Percentiles rank a stretch among this genome's conserved stretches.
These are phyloP conservation scores for Haberlea rhodopensis DNA, from an alignment of 257 asterid genomes.

Conservation along the genomic window DNA sequence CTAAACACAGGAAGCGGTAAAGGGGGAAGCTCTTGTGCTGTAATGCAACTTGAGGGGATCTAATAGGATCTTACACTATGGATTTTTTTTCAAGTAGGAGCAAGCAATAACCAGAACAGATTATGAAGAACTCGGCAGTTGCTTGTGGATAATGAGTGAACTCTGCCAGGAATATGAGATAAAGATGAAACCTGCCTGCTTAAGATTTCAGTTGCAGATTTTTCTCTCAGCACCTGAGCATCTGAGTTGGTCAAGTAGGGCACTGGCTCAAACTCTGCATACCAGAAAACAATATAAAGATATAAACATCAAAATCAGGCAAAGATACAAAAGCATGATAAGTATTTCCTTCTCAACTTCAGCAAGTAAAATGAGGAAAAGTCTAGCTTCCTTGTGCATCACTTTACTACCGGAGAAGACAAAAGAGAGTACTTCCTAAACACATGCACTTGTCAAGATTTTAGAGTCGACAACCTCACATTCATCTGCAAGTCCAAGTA, in stretches of 20 bases:
- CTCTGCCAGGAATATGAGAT: slow-evolving; percentile 6
- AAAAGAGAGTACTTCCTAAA: too few relatives aligned
- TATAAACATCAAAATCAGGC: slow-evolving; percentile 16
- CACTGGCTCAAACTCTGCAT: slow-evolving; percentile 98
- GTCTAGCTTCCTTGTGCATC: slow-evolving; percentile 3
- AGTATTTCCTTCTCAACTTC: neutral
- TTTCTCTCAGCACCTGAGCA: slow-evolving; percentile 75
- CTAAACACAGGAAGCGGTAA: neutral
- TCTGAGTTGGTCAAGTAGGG: slow-evolving; percentile 87
- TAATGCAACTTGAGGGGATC: neutral
- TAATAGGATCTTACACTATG: neutral
- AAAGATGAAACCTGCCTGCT: slow-evolving; percentile 57
- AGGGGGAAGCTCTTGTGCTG: neutral
- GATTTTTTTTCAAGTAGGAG: neutral
- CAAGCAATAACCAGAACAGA: neutral
- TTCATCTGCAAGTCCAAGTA: neutral
- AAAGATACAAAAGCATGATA: neutral
- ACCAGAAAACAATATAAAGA: slow-evolving; percentile 46
- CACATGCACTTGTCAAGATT: neutral
- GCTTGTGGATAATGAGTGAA: neutral
- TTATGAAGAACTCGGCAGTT: neutral
- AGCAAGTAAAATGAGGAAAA: slow-evolving; percentile 12
- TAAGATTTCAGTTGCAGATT: slow-evolving; percentile 81
- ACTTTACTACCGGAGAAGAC: neutral
- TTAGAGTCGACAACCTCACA: neutral